Base-by-base conservation (phyloP, 768 basidiomycete genomes). In the Roridomyces roridus region DNA sequence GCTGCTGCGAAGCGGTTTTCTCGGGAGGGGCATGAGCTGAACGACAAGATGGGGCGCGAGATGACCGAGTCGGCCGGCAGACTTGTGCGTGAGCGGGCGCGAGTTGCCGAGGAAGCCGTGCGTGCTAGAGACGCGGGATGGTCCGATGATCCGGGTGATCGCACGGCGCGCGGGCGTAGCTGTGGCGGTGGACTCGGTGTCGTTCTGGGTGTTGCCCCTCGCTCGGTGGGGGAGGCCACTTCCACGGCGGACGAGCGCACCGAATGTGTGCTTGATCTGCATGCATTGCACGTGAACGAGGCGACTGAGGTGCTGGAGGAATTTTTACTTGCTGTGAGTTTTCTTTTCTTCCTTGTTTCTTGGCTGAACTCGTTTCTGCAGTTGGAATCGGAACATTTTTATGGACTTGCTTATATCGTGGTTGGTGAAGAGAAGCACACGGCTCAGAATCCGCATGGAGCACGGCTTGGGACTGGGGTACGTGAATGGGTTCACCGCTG, bases 391-490 rank as follows among this genome's bases (percentile, higher is more conserved):
- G 95, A 97, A 68, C 86, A 89, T 68, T 96, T 87, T 74, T 86
- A 89, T 67, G 96, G 96, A 7, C 76, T 97, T 52, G 94, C 92
- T 6, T 99, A 91, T 69, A 76, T 93, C 18, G 81, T 99, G 40
- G 92, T 98, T 6, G 96, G 97, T 18, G 94, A 98, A 74, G 93
- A 96, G 72, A 96, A 95, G 72, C 96, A 98, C 70, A 94, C 92
- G 0, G 84, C 79, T 12, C 83, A 94, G 35, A 94, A 94, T 24
- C 86, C 92, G 4, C 92, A 92, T 8, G 87, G 92, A 48, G 83
- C 85, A 21, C 87, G 96, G 11, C 80, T 98, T 6, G 91, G 92
- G 12, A 84, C 91, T 2, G 92, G 91, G 10, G 88, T 97, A 39
- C 88, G 92, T 57, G 92, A 94, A 67, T 96, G 90, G 89, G 73